phyloP scores from a whole-genome alignment of 2,329 filamentous ascomycete genomes.

The Allantophomopsis cytisporea region DNA sequence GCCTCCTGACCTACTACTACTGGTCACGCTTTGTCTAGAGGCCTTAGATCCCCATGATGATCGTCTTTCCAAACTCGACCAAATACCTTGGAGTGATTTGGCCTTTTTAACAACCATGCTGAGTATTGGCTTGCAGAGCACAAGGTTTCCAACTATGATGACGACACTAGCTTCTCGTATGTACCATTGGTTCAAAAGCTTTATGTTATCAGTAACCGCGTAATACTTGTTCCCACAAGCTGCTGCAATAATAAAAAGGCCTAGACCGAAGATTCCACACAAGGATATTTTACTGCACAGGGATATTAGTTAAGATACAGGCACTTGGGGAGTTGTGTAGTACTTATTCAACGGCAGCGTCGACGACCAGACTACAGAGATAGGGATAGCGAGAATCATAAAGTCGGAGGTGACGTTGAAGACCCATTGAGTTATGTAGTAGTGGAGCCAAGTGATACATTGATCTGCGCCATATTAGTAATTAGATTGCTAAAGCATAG shows the following conservation, averaged over 20 bases:
- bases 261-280: conserved; percentile 28
- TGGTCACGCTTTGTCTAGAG: too few relatives aligned
- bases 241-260: conserved; percentile 28
- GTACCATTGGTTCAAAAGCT: conserved; percentile 30
- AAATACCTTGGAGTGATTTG: too few relatives aligned
- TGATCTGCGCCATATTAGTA: conserved; percentile 24
- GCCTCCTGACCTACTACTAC: too few relatives aligned
- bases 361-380: conserved; percentile 31
- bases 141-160: conserved; percentile 37
- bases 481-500: background rate
- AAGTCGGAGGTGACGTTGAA: conserved; percentile 48
- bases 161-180: conserved; percentile 36
- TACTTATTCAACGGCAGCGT: conserved; percentile 20
- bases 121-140: conserved; percentile 30
- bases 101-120: too few relatives aligned
- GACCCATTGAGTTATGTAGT: conserved; percentile 41
- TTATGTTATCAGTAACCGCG: too few relatives aligned
- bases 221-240: too few relatives aligned
- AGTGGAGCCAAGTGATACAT: conserved; percentile 41
- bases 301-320: too few relatives aligned
- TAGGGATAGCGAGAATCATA: conserved; percentile 42
- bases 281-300: conserved; percentile 37
- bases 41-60: too few relatives aligned
- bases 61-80: too few relatives aligned
- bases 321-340: too few relatives aligned